phyloP scores from a whole-genome alignment of 768 basidiomycete species.

The Peribolospora kevripleyi region DNA sequence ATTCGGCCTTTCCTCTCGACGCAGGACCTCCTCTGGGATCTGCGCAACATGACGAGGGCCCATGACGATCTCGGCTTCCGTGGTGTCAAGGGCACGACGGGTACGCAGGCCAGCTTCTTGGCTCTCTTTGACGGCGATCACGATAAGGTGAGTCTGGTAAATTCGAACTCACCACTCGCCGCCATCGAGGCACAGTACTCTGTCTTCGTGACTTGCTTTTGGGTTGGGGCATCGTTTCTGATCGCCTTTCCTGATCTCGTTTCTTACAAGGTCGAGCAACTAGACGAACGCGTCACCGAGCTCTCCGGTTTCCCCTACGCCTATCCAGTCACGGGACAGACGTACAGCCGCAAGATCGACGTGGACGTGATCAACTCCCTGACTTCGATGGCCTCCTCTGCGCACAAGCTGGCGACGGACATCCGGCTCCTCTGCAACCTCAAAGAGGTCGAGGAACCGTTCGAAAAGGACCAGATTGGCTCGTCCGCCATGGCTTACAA shows the following conservation, averaged over 20 bases:
- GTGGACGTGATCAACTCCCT: conserved; percentile 73
- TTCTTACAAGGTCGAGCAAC: conserved; percentile 42
- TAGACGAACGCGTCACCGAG: conserved; percentile 70
- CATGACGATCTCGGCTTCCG: conserved; percentile 84
- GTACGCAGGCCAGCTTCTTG: conserved; percentile 89
- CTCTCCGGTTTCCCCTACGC: conserved; percentile 80
- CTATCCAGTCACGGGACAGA: conserved; percentile 95
- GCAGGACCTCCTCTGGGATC: conserved; percentile 83
- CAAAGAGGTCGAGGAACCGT: conserved; percentile 98
- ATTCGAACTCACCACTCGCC: neutral
- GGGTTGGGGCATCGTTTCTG: neutral
- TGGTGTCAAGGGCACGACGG: conserved; percentile 97
- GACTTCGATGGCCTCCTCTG: conserved; percentile 69
- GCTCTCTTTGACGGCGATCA: conserved; percentile 87
- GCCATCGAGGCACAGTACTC: neutral
- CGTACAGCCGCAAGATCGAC: conserved; percentile 94
- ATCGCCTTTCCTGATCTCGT: neutral
- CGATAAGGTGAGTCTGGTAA: conserved; percentile 35
- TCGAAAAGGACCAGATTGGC: conserved; percentile 95
- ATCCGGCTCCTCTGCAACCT: conserved; percentile 79
- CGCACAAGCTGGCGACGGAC: conserved; percentile 94
- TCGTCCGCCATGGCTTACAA: conserved; percentile 91
- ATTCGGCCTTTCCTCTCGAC: neutral
- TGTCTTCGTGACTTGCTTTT: neutral
- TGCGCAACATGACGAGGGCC: conserved; percentile 72